Evolutionary conservation across 768 basidiomycete species (phyloP).

Genomic region (Kwoniella shandongensis): DNA sequence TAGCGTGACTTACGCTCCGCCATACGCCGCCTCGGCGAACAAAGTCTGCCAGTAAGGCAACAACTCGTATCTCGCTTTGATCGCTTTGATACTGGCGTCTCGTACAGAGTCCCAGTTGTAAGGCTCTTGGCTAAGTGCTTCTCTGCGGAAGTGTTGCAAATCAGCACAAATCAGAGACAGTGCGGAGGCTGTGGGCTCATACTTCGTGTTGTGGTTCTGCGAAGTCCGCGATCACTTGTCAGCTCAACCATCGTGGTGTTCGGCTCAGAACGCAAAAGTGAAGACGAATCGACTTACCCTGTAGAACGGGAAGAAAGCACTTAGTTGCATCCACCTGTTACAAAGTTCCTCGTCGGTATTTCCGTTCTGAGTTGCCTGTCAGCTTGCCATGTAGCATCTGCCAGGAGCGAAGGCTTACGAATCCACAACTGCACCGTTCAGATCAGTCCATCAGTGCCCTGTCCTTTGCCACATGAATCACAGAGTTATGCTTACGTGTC

Average conservation of each 20-base stretch:
- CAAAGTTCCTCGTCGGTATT: slow-evolving; percentile 80
- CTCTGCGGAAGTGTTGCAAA: background rate
- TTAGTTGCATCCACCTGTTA: slow-evolving; percentile 82
- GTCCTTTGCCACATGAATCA: too few relatives aligned
- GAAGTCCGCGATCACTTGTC: background rate
- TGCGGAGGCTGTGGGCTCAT: slow-evolving; percentile 27
- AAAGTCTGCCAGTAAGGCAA: slow-evolving; percentile 67
- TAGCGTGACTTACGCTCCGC: slow-evolving; percentile 40
- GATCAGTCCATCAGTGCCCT: slow-evolving; percentile 2
- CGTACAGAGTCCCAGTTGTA: slow-evolving; percentile 80
- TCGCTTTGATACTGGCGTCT: slow-evolving; percentile 69
- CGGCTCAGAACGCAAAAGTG: too few relatives aligned
- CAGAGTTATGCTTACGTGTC: slow-evolving; percentile 65
- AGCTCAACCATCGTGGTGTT: slow-evolving; percentile 1
- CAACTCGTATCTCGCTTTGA: slow-evolving; percentile 68
- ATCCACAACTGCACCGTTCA: slow-evolving; percentile 6
- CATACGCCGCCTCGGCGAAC: slow-evolving; percentile 30
- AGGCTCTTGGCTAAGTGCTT: slow-evolving; percentile 62
- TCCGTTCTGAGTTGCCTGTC: slow-evolving; percentile 38
- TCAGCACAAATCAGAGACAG: slow-evolving; percentile 45
- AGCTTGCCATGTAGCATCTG: too few relatives aligned
- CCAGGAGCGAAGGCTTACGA: too few relatives aligned
- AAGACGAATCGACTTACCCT: slow-evolving; percentile 55
- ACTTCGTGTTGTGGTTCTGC: slow-evolving; percentile 60
- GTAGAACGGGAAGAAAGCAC: slow-evolving; percentile 78